Conservation (phyloP, 768 basidiomycete genomes). For the Brasilioporus rufonigricans region DNA sequence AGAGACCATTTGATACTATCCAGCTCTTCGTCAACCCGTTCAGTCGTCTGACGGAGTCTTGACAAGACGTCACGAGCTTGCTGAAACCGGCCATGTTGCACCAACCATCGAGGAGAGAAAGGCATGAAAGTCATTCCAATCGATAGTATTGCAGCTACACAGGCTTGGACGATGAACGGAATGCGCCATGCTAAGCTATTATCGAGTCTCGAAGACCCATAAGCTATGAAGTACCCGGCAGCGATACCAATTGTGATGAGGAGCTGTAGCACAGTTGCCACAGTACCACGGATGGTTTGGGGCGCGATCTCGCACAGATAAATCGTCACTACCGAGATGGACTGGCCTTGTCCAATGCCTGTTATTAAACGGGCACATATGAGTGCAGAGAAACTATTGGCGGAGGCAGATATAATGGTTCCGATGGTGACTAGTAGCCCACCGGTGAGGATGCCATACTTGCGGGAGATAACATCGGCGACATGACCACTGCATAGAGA, state of each 20-base stretch:
- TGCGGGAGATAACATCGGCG: slow-evolving; percentile 46
- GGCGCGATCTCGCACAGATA: slow-evolving; percentile 45
- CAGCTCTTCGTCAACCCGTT: slow-evolving; percentile 22
- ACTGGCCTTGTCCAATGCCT: slow-evolving; percentile 47
- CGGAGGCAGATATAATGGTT: slow-evolving; percentile 37
- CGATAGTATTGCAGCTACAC: slow-evolving; percentile 15
- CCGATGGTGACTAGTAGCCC: slow-evolving; percentile 42
- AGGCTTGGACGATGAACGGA: slow-evolving; percentile 28
- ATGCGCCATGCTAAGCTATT: slow-evolving; percentile 27
- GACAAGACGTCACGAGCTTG: slow-evolving; percentile 33
- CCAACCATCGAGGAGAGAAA: slow-evolving; percentile 27
- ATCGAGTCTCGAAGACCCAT: slow-evolving; percentile 22
- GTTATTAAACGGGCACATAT: slow-evolving; percentile 45
- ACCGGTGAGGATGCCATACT: slow-evolving; percentile 43
- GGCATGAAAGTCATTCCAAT: slow-evolving; percentile 25
- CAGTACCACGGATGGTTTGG: slow-evolving; percentile 38
- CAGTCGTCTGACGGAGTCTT: slow-evolving; percentile 9
- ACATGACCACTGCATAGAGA: slow-evolving; percentile 41
- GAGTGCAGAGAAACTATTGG: slow-evolving; percentile 36
- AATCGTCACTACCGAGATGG: slow-evolving; percentile 41
- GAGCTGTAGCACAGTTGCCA: slow-evolving; percentile 41
- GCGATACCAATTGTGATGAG: slow-evolving; percentile 44
- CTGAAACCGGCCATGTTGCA: slow-evolving; percentile 31
- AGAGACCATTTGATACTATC: slow-evolving; percentile 17
- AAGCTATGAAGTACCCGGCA: slow-evolving; percentile 31